Conservation (phyloP, 805 yeast genomes). For the Zygosaccharomyces pseudorouxii region DNA sequence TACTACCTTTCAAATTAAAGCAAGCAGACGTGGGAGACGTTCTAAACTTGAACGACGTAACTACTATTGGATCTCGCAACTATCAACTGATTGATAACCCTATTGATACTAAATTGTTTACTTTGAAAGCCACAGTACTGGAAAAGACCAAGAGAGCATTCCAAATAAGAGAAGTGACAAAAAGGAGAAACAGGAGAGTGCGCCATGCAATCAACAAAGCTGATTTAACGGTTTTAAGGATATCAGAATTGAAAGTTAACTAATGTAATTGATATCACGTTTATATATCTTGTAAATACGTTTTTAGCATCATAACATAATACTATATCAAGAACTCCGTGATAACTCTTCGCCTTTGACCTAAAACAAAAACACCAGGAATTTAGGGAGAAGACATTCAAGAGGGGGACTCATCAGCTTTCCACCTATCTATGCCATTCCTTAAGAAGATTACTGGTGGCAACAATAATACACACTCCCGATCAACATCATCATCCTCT, state of each 20-base stretch:
- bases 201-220: slow-evolving; percentile 64
- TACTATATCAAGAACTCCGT: not conserved
- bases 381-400: not conserved
- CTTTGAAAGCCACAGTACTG: slow-evolving; percentile 71
- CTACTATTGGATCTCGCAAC: slow-evolving; percentile 80
- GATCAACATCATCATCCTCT: slow-evolving; percentile 29
- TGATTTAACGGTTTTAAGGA: slow-evolving; percentile 70
- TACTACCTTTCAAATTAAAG: slow-evolving; percentile 72
- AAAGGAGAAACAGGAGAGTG: slow-evolving; percentile 73
- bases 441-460: slow-evolving; percentile 25
- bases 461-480: slow-evolving; percentile 23
- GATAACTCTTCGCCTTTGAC: not conserved
- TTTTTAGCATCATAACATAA: not conserved
- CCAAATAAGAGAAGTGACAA: slow-evolving; percentile 66
- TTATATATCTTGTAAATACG: slow-evolving; percentile 8
- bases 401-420: not conserved
- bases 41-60: slow-evolving; percentile 67
- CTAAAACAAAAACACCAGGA: not conserved
- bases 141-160: slow-evolving; percentile 82
- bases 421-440: slow-evolving; percentile 21
- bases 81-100: slow-evolving; percentile 59
- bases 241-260: slow-evolving; percentile 62
- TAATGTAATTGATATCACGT: slow-evolving; percentile 8
- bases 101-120: slow-evolving; percentile 49
- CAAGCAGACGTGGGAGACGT: slow-evolving; percentile 79